These are phyloP conservation scores for Hydnum rufescens DNA, from an alignment of 768 basidiomycete genomes.

Conservation along the genomic window DNA sequence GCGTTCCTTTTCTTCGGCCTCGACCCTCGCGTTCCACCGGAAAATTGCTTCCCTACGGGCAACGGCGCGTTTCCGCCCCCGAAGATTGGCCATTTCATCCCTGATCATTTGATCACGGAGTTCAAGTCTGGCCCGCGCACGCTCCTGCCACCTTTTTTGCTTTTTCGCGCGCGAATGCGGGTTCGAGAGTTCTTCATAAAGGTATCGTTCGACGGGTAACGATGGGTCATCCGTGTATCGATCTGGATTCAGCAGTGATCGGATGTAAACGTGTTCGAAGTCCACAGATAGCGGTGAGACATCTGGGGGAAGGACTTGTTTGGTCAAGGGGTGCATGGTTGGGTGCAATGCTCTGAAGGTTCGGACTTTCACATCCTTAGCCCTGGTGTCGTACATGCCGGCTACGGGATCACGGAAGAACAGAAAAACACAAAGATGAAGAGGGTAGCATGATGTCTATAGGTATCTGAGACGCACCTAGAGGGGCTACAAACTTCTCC, in stretches of 20 bases:
- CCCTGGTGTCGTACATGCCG: slow-evolving; percentile 30
- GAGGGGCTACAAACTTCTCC: background rate
- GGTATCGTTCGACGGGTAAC: slow-evolving; percentile 42
- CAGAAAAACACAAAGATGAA: slow-evolving; percentile 5
- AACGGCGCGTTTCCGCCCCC: slow-evolving; percentile 37
- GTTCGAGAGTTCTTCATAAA: slow-evolving; percentile 55
- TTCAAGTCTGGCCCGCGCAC: slow-evolving; percentile 24
- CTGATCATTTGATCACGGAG: slow-evolving; percentile 33
- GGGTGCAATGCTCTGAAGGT: background rate
- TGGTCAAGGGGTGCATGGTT: background rate
- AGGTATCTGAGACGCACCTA: background rate
- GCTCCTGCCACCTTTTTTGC: slow-evolving; percentile 51
- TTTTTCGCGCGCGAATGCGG: slow-evolving; percentile 72
- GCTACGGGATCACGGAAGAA: background rate
- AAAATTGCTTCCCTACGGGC: slow-evolving; percentile 56
- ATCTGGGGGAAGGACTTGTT: slow-evolving; percentile 8
- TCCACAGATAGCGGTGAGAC: slow-evolving; percentile 15
- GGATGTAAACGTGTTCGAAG: slow-evolving; percentile 34
- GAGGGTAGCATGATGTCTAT: background rate
- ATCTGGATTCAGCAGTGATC: slow-evolving; percentile 22
- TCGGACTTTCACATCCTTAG: background rate
- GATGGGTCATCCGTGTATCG: slow-evolving; percentile 22
- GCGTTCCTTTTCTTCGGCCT: slow-evolving; percentile 36
- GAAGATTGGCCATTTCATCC: slow-evolving; percentile 26
- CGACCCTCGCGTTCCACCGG: slow-evolving; percentile 45